phyloP scores from a whole-genome alignment of 1,284 basidiomycete genomes.

The Cystobasidium pallidum region DNA sequence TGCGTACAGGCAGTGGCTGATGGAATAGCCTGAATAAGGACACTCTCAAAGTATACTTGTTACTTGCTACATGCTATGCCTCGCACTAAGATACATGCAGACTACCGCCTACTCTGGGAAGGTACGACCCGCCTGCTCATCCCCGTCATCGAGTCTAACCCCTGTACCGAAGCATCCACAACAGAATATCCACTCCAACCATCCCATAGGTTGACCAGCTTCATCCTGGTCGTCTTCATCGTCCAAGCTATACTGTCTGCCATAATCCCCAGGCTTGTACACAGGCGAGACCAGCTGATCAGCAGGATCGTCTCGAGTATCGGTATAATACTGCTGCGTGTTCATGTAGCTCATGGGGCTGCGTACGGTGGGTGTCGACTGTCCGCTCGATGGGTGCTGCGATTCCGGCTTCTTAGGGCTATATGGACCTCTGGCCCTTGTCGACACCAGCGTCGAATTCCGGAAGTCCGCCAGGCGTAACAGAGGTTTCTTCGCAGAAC shows the following conservation, averaged over 20 bases:
- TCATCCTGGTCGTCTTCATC: constrained; percentile 23
- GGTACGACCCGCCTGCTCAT: constrained; percentile 40
- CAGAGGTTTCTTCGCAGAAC: not conserved
- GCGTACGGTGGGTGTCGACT: constrained; percentile 8
- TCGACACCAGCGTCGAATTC: constrained; percentile 4
- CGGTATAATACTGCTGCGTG: constrained; percentile 9
- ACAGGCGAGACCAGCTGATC: constrained; percentile 8
- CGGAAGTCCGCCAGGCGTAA: constrained; percentile 15
- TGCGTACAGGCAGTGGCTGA: not conserved
- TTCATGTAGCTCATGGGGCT: constrained; percentile 18
- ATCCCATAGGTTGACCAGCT: constrained; percentile 2
- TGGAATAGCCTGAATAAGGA: not conserved
- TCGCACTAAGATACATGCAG: too few relatives aligned
- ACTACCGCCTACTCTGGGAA: constrained; percentile 29
- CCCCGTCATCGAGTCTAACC: constrained; percentile 20
- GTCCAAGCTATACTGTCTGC: constrained; percentile 6
- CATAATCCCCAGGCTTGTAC: constrained; percentile 20
- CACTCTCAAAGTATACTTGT: not conserved
- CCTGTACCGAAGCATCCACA: constrained; percentile 35
- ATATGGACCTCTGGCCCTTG: constrained; percentile 3
- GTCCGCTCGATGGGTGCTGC: not conserved
- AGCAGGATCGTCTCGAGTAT: not conserved
- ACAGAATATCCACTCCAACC: constrained; percentile 37
- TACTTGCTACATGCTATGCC: too few relatives aligned
- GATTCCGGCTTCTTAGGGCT: not conserved